phyloP scores from a whole-genome alignment of 2,329 filamentous ascomycete species.

The Escovopsis weberi region DNA sequence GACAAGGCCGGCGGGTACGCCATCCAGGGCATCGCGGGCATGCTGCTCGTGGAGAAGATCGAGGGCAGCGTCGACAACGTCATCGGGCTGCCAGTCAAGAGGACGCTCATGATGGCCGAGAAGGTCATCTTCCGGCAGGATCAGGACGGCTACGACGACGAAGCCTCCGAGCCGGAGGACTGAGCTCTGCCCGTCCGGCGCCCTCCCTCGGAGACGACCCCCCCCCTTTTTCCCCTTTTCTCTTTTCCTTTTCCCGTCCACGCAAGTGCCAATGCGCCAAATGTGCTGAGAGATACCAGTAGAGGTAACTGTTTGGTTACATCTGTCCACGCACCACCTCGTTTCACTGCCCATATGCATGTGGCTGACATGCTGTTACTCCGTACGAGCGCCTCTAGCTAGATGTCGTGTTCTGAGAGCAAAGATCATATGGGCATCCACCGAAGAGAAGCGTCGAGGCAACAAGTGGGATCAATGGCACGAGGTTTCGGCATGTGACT shows the following conservation, averaged over 20 bases:
- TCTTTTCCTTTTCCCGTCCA: not conserved
- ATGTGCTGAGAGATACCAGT: too few species aligned
- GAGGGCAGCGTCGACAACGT: slow-evolving; percentile 91
- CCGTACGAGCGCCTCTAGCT: too few species aligned
- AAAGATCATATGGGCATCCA: too few species aligned
- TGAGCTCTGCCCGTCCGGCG: not conserved
- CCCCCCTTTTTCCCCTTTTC: not conserved
- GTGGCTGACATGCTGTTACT: too few species aligned
- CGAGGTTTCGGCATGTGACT: too few species aligned
- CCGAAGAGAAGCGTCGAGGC: too few species aligned
- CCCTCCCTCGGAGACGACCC: not conserved
- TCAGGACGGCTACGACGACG: slow-evolving; percentile 38
- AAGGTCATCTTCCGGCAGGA: slow-evolving; percentile 68
- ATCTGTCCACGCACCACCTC: too few species aligned
- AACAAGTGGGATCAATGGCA: too few species aligned
- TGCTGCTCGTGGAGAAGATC: slow-evolving; percentile 77
- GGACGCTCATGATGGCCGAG: slow-evolving; percentile 69
- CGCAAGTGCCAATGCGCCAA: not conserved
- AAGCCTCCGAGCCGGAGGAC: slow-evolving; percentile 11
- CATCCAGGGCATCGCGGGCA: slow-evolving; percentile 74
- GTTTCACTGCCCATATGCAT: too few species aligned
- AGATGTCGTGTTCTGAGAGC: too few species aligned
- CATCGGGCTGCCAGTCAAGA: slow-evolving; percentile 71
- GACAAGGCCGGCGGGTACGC: slow-evolving; percentile 97
- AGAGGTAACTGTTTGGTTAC: too few species aligned